These are phyloP conservation scores for Aspergillus hiratsukae DNA, from an alignment of 2,329 filamentous ascomycete species.

Conservation along the genomic window DNA sequence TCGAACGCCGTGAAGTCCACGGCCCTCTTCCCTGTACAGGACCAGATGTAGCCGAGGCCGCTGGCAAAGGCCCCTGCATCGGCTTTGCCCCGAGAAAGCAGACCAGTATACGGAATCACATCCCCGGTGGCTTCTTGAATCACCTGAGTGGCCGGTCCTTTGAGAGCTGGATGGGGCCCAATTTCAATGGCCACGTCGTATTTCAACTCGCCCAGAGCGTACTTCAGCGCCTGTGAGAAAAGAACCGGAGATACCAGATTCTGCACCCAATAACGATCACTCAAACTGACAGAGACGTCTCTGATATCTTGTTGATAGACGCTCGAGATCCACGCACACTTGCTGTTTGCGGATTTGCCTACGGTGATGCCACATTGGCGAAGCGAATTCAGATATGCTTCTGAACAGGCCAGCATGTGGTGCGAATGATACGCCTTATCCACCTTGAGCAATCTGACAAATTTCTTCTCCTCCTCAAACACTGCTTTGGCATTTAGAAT, in stretches of 20 bases:
- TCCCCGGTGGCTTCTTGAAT: background rate
- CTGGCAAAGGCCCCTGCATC: background rate
- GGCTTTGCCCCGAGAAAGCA: background rate
- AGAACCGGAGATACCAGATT: background rate
- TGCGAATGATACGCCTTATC: slow-evolving; percentile 19
- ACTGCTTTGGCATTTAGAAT: slow-evolving; percentile 20
- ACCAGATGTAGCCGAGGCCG: background rate
- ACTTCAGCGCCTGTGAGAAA: background rate
- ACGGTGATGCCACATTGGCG: background rate
- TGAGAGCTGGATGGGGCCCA: slow-evolving; percentile 1
- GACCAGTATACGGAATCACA: background rate
- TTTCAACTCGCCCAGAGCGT: background rate
- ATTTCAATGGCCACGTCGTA: background rate
- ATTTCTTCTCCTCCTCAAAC: background rate
- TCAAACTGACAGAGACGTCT: background rate
- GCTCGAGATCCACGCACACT: background rate
- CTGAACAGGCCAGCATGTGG: background rate
- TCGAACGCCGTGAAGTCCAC: too few relatives aligned
- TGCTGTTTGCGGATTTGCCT: background rate
- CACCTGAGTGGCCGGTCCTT: background rate
- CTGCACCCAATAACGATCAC: background rate
- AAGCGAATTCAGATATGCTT: background rate
- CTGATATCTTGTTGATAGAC: background rate
- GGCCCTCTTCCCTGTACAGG: background rate
- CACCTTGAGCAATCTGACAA: background rate